Conservation (phyloP, 331 rosid species). For the Cucumis variabilis region DNA sequence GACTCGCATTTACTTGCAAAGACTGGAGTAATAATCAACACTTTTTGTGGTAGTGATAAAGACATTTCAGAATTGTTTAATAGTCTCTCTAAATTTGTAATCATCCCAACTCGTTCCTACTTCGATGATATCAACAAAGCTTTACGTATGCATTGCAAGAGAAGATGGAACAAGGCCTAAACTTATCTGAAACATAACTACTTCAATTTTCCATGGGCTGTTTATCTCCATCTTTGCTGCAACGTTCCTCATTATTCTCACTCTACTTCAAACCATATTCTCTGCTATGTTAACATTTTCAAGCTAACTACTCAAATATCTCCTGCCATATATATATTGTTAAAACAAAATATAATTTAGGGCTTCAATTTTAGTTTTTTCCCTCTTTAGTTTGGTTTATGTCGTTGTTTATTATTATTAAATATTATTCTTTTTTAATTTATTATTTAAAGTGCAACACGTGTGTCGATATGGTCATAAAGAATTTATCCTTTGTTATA, state of each 20-base stretch:
- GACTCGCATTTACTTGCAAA: slow-evolving; percentile 40
- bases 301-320: no score
- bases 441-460: no score
- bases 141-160: not conserved
- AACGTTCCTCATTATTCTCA: not conserved
- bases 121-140: not conserved
- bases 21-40: slow-evolving; percentile 24
- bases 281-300: not conserved
- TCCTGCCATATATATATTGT: no score
- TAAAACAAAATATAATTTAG: no score
- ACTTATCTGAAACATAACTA: not conserved
- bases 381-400: no score
- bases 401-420: no score
- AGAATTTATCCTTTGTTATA: no score
- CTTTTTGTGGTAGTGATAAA: not conserved
- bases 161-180: not conserved
- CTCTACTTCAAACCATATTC: not conserved
- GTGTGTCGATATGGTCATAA: no score
- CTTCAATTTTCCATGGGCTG: not conserved
- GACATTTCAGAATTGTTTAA: slow-evolving; percentile 26
- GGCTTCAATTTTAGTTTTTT: no score
- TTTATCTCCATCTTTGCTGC: not conserved
- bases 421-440: no score
- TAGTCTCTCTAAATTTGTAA: not conserved
- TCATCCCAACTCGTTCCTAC: not conserved